Base-by-base conservation (phyloP, 306 rosid genomes). In the Rosa lucieae region DNA sequence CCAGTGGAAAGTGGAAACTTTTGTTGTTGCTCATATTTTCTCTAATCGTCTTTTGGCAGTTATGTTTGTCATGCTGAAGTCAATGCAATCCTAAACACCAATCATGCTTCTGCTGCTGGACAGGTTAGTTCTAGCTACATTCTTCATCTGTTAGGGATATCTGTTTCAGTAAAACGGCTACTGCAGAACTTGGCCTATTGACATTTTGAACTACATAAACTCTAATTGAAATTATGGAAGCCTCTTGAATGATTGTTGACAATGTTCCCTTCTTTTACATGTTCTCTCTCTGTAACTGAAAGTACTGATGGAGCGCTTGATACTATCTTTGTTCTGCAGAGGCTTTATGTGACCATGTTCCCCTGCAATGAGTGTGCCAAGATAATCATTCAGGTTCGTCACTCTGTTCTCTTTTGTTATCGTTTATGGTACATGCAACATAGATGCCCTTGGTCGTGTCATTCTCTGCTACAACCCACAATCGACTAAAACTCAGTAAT, bases 21-120 rank as follows among this genome's bases (percentile, higher is more conserved):
- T 35, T 46, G 26, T 43, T 76, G 55, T 52, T 73, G 42, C 72
- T 78, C 52, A 18, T 51, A 42, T 43, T 39, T 61, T 62, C 67
- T 76, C n/a, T 46, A 55, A 79, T 65, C 79, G 26, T 48, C 61
- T 83, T 40, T 73, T 71, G 44, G 44, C 69, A 95, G 99, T 58
- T 95, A 90, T 85, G 99, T 95, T 76, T 95, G 99, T 79, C 99
- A 95, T 76, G 97, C 99, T 58, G 99, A 95, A 88, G 97, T 95
- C 61, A 95, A 92, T 79, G 98, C 98, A 67, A 89, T 91, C 86
- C 90, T 95, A 67, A 95, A 95, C 86, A 95, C 93, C 17, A 95
- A 93, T 83, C 97, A 92, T n/a, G 97, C 99, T 75, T 92, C 99
- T 48, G 94, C 97, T 69, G 92, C 94, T 42, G 97, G 99, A 83